Evolutionary conservation across 1,284 basidiomycete species (phyloP).

Genomic region (Coriolopsis trogii): DNA sequence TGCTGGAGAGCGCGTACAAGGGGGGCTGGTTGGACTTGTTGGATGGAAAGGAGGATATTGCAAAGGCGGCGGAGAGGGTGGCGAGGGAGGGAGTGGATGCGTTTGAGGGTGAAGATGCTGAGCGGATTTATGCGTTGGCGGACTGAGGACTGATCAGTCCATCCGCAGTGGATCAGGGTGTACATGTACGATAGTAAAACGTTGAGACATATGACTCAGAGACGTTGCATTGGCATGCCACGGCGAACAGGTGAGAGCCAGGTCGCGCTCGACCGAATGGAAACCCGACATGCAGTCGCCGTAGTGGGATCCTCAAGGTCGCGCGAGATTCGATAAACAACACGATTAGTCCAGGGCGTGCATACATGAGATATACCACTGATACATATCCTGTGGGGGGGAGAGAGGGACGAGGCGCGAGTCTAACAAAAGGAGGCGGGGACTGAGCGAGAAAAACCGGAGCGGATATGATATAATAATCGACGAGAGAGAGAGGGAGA

Average conservation of each 20-base stretch:
- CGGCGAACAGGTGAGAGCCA: no score
- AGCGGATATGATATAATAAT: conserved; percentile 15
- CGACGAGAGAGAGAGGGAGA: conserved; percentile 2
- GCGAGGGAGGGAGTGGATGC: not conserved
- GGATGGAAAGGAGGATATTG: not conserved
- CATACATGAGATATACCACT: conserved; percentile 28
- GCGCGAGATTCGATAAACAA: conserved; percentile 14
- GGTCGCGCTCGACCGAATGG: no score
- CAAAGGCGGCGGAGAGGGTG: not conserved
- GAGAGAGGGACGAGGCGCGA: not conserved
- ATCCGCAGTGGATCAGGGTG: no score
- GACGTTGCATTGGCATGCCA: no score
- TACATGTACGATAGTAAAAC: no score
- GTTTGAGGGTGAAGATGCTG: not conserved
- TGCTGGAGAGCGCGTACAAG: not conserved
- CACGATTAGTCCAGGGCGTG: conserved; percentile 25
- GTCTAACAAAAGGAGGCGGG: not conserved
- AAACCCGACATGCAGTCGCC: no score
- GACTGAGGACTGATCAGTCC: not conserved
- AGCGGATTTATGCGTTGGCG: not conserved
- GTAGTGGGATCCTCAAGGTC: no score
- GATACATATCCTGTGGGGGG: conserved; percentile 25
- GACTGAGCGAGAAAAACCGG: not conserved
- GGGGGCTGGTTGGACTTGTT: not conserved
- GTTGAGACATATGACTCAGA: no score